Base-by-base conservation (phyloP, 345 rosid species). In the Garcia nutans region DNA sequence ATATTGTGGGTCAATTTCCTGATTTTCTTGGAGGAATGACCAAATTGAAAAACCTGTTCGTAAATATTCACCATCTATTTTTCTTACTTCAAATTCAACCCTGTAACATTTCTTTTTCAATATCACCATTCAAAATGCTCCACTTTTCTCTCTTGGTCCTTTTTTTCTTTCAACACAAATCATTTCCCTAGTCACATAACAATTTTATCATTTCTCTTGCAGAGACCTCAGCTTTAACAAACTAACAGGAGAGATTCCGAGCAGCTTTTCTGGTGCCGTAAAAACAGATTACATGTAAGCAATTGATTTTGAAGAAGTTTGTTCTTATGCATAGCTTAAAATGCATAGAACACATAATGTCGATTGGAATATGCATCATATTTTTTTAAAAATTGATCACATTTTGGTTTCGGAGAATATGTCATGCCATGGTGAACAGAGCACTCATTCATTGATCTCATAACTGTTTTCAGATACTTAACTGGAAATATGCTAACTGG, bases 211-310 rank as follows among this genome's bases (percentile, higher is more conserved):
- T 75, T 54, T 58, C 10, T 58, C 72, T 41, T 61, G 72, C 80
- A 87, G 89, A 72, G 89, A 87, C 57, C 80, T 87, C 74, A 84
- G 89, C 80, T 84, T 84, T 72, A 87, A 86, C 77, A 82, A 71
- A 73, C 63, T 86, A 22, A 84, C 70, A 57, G 89, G 87, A 57
- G 54, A 13, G 55, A 77, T 85, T 68, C 86, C 86, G 13, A 19
- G 3, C 60, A 2, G 65, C 75, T 45, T 41, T 75, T 1, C 3
- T 11, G 7, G 58, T 56, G 6, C 58, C 42, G 2, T 0, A 19
- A 45, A 56, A 5, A n/a, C 52, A 57, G 58, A 44, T n/a, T 67
- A 9, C 45, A 45, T 75, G 78, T 67, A 58, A 75, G 78, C 12
- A 33, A 42, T 22, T 56, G 20, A 23, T 8, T 57, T 65, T 26